Evolutionary conservation across 768 basidiomycete species (phyloP).

Genomic region (Pulveroboletus ravenelii): DNA sequence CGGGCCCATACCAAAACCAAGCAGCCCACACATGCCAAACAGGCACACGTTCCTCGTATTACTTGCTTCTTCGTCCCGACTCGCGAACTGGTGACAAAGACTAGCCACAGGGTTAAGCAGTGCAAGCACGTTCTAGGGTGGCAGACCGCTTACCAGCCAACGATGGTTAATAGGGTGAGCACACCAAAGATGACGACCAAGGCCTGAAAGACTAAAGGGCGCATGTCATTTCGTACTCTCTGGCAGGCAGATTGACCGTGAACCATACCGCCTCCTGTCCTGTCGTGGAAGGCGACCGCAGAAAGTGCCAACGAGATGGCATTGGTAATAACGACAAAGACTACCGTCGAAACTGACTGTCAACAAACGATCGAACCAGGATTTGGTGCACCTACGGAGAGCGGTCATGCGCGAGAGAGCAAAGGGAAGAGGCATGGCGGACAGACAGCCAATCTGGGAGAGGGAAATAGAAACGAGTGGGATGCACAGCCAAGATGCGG

Average conservation of each 20-base stretch:
- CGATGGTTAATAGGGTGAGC: constrained; percentile 10
- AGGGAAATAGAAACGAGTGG: constrained; percentile 4
- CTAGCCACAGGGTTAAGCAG: constrained; percentile 3
- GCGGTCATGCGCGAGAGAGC: constrained; percentile 15
- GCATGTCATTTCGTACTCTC: not conserved
- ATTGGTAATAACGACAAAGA: constrained; percentile 12
- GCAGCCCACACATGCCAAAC: constrained; percentile 19
- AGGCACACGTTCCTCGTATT: constrained; percentile 22
- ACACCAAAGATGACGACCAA: constrained; percentile 11
- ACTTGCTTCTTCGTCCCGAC: constrained; percentile 14
- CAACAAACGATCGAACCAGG: not conserved
- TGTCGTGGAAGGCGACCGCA: constrained; percentile 12
- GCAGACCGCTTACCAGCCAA: constrained; percentile 16
- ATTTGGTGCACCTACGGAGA: constrained; percentile 15
- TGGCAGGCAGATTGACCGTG: not conserved
- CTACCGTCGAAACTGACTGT: constrained; percentile 12
- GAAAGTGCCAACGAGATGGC: constrained; percentile 14
- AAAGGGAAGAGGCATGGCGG: constrained; percentile 26
- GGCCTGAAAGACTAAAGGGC: constrained; percentile 19
- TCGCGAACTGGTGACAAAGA: constrained; percentile 9
- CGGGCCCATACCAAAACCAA: constrained; percentile 13
- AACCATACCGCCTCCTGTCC: constrained; percentile 22
- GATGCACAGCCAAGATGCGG: not conserved
- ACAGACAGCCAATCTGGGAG: constrained; percentile 16
- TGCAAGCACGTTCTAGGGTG: not conserved